Conservation (phyloP, 495 filamentous ascomycete genomes). For the Trichoderma gamsii region DNA sequence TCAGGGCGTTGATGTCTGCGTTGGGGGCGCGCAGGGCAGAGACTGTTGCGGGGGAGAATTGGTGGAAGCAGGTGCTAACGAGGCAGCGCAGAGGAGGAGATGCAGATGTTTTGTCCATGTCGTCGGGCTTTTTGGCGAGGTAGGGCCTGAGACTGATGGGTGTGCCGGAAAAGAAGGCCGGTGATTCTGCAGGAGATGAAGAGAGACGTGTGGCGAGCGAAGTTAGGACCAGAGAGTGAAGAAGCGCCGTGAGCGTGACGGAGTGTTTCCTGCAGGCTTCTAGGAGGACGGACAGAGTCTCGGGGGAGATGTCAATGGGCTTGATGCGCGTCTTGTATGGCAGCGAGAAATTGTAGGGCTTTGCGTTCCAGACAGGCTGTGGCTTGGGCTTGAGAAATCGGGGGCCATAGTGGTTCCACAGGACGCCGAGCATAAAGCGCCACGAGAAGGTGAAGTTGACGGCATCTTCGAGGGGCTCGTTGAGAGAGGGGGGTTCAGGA, state of each 20-base stretch:
- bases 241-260: slow-evolving; percentile 32
- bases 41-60: slow-evolving; percentile 23
- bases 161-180: slow-evolving; percentile 25
- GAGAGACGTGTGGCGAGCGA: slow-evolving; percentile 24
- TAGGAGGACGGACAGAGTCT: slow-evolving; percentile 20
- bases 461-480: slow-evolving; percentile 23
- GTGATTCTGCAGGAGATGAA: slow-evolving; percentile 18
- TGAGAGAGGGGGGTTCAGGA: slow-evolving; percentile 15
- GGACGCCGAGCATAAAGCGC: slow-evolving; percentile 21
- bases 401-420: slow-evolving; percentile 23
- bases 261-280: slow-evolving; percentile 24
- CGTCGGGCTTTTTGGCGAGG: not conserved
- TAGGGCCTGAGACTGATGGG: slow-evolving; percentile 30
- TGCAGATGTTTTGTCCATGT: not conserved
- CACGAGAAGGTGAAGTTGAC: slow-evolving; percentile 26
- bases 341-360: slow-evolving; percentile 20
- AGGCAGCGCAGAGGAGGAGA: slow-evolving; percentile 25
- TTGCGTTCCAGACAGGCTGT: slow-evolving; percentile 26
- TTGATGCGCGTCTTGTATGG: slow-evolving; percentile 25
- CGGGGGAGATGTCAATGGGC: slow-evolving; percentile 24
- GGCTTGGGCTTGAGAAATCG: slow-evolving; percentile 19
- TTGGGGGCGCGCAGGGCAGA: not conserved
- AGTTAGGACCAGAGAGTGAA: slow-evolving; percentile 26
- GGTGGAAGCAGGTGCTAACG: slow-evolving; percentile 24
- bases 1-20: slow-evolving; percentile 17